Evolutionary conservation across 192 early-diverging fungal genomes (phyloP).

Genomic region (Podila epicladia): DNA sequence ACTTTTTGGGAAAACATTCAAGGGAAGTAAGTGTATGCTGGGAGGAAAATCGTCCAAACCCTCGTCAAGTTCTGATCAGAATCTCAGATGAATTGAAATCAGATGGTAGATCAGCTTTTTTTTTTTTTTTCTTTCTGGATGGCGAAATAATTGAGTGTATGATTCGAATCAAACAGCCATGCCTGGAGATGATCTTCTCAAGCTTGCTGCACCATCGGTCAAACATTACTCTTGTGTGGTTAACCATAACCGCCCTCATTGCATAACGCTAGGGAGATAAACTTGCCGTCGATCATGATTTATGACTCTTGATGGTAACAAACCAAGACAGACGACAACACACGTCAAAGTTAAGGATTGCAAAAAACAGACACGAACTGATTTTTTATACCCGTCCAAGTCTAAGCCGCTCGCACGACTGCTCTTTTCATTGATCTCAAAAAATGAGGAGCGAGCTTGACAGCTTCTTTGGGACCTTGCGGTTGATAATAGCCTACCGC

Average conservation of each 20-base stretch:
- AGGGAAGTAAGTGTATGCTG: too few relatives aligned
- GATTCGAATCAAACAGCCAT: constrained; percentile 3
- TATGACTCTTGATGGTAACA: background rate
- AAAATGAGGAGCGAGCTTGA: too few relatives aligned
- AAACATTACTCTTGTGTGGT: constrained; percentile 2
- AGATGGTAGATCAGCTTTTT: background rate
- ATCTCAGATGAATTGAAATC: too few relatives aligned
- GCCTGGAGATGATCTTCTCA: background rate
- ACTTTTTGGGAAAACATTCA: too few relatives aligned
- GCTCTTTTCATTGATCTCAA: too few relatives aligned
- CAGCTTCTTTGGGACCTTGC: too few relatives aligned
- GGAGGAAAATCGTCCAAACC: too few relatives aligned
- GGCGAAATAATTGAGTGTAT: background rate
- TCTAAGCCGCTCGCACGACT: too few relatives aligned
- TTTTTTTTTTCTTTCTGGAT: background rate
- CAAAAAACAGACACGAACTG: too few relatives aligned
- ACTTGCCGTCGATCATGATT: background rate
- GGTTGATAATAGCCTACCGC: too few relatives aligned
- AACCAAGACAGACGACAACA: background rate
- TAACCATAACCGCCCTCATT: constrained; percentile 7
- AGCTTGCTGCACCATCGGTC: constrained; percentile 2
- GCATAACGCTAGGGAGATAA: constrained; percentile 7
- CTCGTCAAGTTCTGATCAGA: too few relatives aligned
- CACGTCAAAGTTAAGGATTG: constrained; percentile 5
- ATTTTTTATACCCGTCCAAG: too few relatives aligned